Percentiles rank a stretch among this genome's conserved stretches.
phyloP scores from a whole-genome alignment of 345 rosid species.

The Eutrema japonicum region DNA sequence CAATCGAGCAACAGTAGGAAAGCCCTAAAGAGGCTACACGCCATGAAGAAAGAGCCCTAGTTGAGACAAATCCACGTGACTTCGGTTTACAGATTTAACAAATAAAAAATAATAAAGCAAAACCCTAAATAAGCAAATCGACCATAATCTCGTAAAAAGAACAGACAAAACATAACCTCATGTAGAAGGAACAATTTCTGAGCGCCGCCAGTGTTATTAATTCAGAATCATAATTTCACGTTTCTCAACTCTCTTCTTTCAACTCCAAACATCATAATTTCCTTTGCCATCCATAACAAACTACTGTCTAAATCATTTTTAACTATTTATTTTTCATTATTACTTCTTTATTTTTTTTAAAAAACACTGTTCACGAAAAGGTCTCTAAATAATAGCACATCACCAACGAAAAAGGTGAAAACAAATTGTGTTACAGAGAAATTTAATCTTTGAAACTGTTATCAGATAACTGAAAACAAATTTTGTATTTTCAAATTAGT shows the following conservation, averaged over 20 bases:
- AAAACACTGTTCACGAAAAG: background rate
- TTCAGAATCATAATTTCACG: conserved; percentile 42
- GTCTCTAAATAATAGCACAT: background rate
- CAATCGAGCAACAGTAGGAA: conserved; percentile 36
- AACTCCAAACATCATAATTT: conserved; percentile 33
- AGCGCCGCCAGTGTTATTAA: conserved; percentile 44
- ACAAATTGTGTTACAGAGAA: background rate
- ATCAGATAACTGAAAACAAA: background rate
- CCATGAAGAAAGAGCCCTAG: conserved; percentile 42
- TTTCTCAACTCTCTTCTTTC: conserved; percentile 30
- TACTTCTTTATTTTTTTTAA: background rate
- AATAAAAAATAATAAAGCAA: background rate
- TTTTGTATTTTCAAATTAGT: background rate
- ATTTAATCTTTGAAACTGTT: background rate
- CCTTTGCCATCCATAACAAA: conserved; percentile 19
- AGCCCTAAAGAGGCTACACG: conserved; percentile 37
- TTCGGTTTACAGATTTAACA: conserved; percentile 17
- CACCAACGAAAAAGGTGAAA: background rate
- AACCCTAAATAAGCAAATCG: conserved; percentile 45
- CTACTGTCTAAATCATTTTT: conserved; percentile 11
- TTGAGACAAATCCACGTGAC: conserved; percentile 49
- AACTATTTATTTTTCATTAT: background rate
- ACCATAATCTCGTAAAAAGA: conserved; percentile 48
- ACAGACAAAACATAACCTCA: conserved; percentile 46
- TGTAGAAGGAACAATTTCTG: conserved; percentile 51